A percentile compares a stretch with the other conserved stretches of the same genome.
phyloP scores from a whole-genome alignment of 352 stramenopile species.

The Pythium phragmiticola region DNA sequence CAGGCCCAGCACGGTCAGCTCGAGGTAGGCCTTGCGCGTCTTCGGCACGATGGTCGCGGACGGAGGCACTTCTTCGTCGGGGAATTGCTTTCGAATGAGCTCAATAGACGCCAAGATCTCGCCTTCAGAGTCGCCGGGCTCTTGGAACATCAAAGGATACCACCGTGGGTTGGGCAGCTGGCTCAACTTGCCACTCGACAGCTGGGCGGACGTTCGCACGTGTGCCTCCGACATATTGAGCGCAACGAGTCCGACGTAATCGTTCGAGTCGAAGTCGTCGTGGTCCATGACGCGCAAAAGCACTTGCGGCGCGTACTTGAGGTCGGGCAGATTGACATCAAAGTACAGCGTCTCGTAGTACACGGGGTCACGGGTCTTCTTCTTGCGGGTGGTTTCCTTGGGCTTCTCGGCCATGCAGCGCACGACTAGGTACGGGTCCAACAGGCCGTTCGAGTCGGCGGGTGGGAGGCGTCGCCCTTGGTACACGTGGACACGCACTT shows the following conservation, averaged over 20 bases:
- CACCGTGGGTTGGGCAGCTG: slow-evolving; percentile 69
- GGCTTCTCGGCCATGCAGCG: slow-evolving; percentile 79
- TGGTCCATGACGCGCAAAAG: slow-evolving; percentile 81
- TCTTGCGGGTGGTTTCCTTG: slow-evolving; percentile 70
- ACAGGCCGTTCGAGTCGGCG: slow-evolving; percentile 80
- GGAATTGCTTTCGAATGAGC: slow-evolving; percentile 69
- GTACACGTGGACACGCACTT: slow-evolving; percentile 84
- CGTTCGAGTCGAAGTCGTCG: slow-evolving; percentile 72
- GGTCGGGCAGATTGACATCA: slow-evolving; percentile 76
- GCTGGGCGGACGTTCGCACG: slow-evolving; percentile 60
- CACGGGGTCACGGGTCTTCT: slow-evolving; percentile 78
- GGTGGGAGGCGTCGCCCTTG: slow-evolving; percentile 75
- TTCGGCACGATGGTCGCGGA: slow-evolving; percentile 55
- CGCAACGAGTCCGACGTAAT: slow-evolving; percentile 60
- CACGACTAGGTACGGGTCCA: slow-evolving; percentile 83
- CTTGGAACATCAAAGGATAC: slow-evolving; percentile 76
- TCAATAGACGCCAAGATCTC: slow-evolving; percentile 77
- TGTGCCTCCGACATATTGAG: slow-evolving; percentile 74
- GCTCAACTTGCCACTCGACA: slow-evolving; percentile 39
- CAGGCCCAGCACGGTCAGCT: slow-evolving; percentile 84
- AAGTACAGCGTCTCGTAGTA: slow-evolving; percentile 90
- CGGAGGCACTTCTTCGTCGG: slow-evolving; percentile 56
- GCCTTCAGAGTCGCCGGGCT: slow-evolving; percentile 76
- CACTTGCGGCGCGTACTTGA: slow-evolving; percentile 77
- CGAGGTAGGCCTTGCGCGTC: slow-evolving; percentile 72